Evolutionary conservation across 1,284 basidiomycete genomes (phyloP), one percentile per base, ranked within the genome.

Genomic region (Tilletiaria anomala): DNA sequence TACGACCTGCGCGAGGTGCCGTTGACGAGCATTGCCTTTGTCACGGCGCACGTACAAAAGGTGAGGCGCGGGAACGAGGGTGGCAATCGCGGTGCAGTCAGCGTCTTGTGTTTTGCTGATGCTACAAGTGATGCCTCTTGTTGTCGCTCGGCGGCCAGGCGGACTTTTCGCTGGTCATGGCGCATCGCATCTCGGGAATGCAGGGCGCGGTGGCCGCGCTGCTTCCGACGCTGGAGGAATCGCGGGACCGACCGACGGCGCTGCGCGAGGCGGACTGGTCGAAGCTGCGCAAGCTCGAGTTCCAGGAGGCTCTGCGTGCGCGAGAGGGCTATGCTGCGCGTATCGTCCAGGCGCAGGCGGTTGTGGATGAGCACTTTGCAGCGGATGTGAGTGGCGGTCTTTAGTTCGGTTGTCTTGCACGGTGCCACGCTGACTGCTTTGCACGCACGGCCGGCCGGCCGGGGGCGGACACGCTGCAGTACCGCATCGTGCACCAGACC

Each of bases 221-320:
- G 16, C 29, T 50, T 14, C 36, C 36, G 16, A 26, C 11, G 15
- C 11, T 37, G n/a, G 6, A 18, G 14, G 36, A 37, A 17, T n/a
- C n/a, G n/a, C n/a, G n/a, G n/a, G n/a, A n/a, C n/a, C n/a, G n/a
- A n/a, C n/a, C n/a, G n/a, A 32, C 33, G 4, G 20, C 32, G 18
- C 31, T 47, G 16, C 36, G 42, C 3, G 70, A 71, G 42, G 63
- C 60, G 1, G 85, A 87, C 46, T 96, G 88, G 88, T 72, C 72
- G 36, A 78, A 82, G 40, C 73, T 88, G 54, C 77, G 80, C 33
- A 73, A 78, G n/a, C 70, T 99, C 14, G 89, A 97, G 48, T 93
- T 97, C 67, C 86, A 94, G 66, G 91, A 96, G 51, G 70, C 75
- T 17, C 62, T 94, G 35, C 75, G 76, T 35, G 62, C 72, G 22